Base-by-base conservation (phyloP, 2,329 filamentous ascomycete species). In the Claviceps pusilla region DNA sequence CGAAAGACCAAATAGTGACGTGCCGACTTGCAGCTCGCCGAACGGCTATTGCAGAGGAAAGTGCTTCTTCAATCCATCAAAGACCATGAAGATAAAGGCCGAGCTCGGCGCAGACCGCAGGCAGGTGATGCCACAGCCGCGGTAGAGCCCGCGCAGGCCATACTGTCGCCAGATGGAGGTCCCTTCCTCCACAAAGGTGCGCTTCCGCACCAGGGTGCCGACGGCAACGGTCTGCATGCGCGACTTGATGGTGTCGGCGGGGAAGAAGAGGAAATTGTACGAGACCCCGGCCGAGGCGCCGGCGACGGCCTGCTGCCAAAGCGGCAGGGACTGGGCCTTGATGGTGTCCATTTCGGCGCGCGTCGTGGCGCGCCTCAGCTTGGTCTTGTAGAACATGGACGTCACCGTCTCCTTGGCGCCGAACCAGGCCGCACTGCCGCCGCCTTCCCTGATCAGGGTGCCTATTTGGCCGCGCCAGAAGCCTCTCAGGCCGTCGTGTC, bases 241-340 rank as follows among this genome's bases (percentile, higher is more conserved):
- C 19, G 87, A 94, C 72, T 98, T 98, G 73, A 98, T 86, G 0
- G 93, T 98, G 67, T 98, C 93, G 51, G 93, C 93, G 0, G 93
- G 93, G 67, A 93, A 98, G 75, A 97, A 96, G 28, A 95, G 73
- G 66, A 97, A 97, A 68, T 98, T 98, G 72, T 98, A 98, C 41
- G 83, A 84, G 73, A 96, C 87, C 53, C 93, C 93, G 3, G 91
- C 93, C 7, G 83, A 81, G 3, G 91, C 91, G 46, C 91, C 91
- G 1, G 90, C 87, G 24, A 88, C 66, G 64, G 94, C 88, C 68
- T 95, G 89, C 70, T 96, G 89, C 77, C 86, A 87, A 5, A 96
- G 69, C 5, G 88, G 86, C 10, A 96, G 72, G 1, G 82, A 74
- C 50, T 77, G 71, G 4, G 75, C 67, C 3, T 68, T 62, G 16